These are phyloP conservation scores for Irpex sp. DNA, from an alignment of 1,284 basidiomycete species.

Conservation along the genomic window DNA sequence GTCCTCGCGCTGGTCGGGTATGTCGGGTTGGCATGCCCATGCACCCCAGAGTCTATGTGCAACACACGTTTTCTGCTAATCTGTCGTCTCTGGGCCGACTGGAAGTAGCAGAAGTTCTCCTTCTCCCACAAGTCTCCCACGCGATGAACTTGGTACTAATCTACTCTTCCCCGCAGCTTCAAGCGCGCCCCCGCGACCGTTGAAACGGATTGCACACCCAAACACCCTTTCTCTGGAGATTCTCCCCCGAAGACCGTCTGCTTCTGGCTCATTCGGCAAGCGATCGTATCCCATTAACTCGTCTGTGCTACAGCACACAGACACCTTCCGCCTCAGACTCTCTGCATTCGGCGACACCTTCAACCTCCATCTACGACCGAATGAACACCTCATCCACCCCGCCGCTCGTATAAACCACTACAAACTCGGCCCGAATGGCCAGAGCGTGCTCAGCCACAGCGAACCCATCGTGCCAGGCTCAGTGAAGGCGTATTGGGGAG, in stretches of 20 bases:
- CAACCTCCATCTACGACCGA: conserved; percentile 69
- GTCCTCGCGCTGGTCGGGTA: too few relatives aligned
- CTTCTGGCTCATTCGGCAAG: conserved; percentile 26
- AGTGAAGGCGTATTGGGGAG: conserved; percentile 64
- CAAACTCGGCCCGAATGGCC: conserved; percentile 42
- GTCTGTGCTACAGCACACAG: conserved; percentile 46
- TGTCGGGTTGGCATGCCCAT: neutral
- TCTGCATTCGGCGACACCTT: conserved; percentile 62
- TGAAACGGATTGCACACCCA: conserved; percentile 57
- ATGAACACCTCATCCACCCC: conserved; percentile 74
- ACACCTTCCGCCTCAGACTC: conserved; percentile 63
- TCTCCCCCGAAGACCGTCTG: conserved; percentile 45
- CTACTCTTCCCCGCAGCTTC: conserved; percentile 36
- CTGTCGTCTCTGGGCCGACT: neutral
- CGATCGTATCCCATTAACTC: neutral
- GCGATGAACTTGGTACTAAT: neutral
- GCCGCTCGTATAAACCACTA: conserved; percentile 68
- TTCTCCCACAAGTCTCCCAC: neutral
- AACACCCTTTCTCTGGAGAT: conserved; percentile 62
- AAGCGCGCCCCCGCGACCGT: conserved; percentile 47
- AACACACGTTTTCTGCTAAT: neutral
- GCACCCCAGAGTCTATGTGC: neutral
- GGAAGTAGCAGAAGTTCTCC: neutral
- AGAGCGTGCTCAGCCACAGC: conserved; percentile 39
- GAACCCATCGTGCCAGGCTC: conserved; percentile 51